Conservation (phyloP, 495 filamentous ascomycete species). For the Penicillium lagena region DNA sequence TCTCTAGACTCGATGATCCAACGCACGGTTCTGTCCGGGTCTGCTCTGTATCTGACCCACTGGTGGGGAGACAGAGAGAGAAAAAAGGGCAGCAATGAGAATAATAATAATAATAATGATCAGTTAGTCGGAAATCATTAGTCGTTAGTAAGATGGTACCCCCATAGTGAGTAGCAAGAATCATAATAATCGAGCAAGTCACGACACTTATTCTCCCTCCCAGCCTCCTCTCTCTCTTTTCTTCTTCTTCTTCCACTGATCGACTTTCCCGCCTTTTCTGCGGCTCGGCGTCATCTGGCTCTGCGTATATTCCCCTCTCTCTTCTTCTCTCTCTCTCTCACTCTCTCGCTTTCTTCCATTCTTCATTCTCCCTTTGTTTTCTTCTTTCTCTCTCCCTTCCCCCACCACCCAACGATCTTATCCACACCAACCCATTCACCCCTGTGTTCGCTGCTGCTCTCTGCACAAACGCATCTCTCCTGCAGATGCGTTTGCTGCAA, state of each 20-base stretch:
- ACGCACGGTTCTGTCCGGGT: no score
- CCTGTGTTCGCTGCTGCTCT: constrained; percentile 5
- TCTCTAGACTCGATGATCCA: no score
- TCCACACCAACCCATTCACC: constrained; percentile 10
- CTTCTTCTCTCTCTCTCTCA: constrained; percentile 4
- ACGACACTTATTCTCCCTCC: not conserved
- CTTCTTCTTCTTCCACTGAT: constrained; percentile 6
- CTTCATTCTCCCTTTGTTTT: constrained; percentile 5
- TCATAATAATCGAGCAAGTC: no score
- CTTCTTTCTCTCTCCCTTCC: constrained; percentile 10
- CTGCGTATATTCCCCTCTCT: not conserved
- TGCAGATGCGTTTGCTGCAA: constrained; percentile 28
- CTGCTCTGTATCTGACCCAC: no score
- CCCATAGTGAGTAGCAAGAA: no score
- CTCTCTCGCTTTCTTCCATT: constrained; percentile 3
- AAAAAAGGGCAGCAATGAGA: no score
- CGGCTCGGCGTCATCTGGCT: constrained; percentile 17
- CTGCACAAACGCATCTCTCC: constrained; percentile 24
- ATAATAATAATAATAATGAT: no score
- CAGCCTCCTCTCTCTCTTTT: constrained; percentile 9
- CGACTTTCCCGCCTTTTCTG: constrained; percentile 5
- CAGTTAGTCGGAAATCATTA: no score
- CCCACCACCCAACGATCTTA: constrained; percentile 14
- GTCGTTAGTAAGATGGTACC: no score
- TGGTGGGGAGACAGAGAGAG: no score